phyloP scores from a whole-genome alignment of 441 rosid species.

The Corymbia citriodora region DNA sequence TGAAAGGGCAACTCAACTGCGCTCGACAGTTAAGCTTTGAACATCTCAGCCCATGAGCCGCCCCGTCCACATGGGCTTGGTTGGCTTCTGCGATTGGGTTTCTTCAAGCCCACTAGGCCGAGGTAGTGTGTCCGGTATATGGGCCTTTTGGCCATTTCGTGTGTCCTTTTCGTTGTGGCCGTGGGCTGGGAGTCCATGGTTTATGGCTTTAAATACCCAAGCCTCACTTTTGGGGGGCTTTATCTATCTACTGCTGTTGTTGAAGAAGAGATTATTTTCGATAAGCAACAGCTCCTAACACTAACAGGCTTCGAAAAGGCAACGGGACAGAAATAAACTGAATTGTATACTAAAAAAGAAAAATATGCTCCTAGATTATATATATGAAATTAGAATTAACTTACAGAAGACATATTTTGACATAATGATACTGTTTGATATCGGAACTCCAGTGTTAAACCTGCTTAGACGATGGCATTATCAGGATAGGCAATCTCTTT shows the following conservation, averaged over 20 bases:
- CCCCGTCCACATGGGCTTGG: not conserved
- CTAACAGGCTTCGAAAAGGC: not conserved
- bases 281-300: not conserved
- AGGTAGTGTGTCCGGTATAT: not conserved
- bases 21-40: not conserved
- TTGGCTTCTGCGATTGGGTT: not conserved
- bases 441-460: not conserved
- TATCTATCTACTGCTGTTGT: not conserved
- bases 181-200: not conserved
- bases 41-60: not conserved
- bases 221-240: not conserved
- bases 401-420: not conserved
- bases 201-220: not conserved
- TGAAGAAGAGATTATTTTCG: not conserved
- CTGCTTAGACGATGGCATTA: not conserved
- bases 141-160: not conserved
- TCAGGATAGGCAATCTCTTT: fast-evolving
- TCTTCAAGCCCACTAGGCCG: not conserved
- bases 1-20: not conserved
- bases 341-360: fast-evolving
- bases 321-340: not conserved
- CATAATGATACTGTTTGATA: not conserved
- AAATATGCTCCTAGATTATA: fast-evolving
- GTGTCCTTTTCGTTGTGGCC: not conserved
- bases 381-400: not conserved